Base-by-base conservation (phyloP, 2,329 filamentous ascomycete genomes). In the Cladophialophora bantiana region DNA sequence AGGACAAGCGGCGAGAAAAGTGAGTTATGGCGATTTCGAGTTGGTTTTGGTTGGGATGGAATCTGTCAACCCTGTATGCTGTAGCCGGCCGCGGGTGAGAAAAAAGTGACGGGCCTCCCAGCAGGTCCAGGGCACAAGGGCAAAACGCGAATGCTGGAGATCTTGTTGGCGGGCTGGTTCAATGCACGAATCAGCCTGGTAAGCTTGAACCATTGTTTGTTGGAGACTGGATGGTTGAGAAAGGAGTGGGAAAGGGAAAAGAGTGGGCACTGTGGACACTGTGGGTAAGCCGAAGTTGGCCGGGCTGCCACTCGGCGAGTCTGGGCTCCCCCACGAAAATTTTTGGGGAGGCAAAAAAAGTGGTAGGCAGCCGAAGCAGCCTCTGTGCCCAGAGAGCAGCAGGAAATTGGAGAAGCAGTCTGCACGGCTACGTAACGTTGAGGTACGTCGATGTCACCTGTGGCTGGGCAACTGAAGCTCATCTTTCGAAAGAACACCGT, bases 1-100 rank as follows among this genome's bases (percentile, higher is more conserved):
- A 48, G 68, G 63, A 66, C 53, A 66, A 64, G 63, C 59, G 59
- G 61, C 20, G 31, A 66, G 60, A 26, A 59, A 26, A 35, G 54
- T 50, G 31, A 55, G 62, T 59, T 54, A 52, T 66, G 56, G 59
- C 61, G 38, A 59, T 26, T 36, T 59, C 59, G 64, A 13, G 53
- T 62, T 32, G 64, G 38, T 50, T 53, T 55, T 62, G 65, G 59
- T 64, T 63, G 65, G 64, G 59, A 59, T 26, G 34, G 4, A 18
- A 36, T 40, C 32, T 35, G 40, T 26, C 32, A 53, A 34, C 7
- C 48, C 5, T 26, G 45, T 18, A 50, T 50, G 57, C 31, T 59
- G 32, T 42, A 35, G 13, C 31, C 53, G 18, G n/a, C 18, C 36
- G 57, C 57, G 31, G 57, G 57, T 40, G 45, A 42, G 50, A 45